phyloP scores from a whole-genome alignment of 2,329 filamentous ascomycete species.

The Cryoendolithus antarcticus region DNA sequence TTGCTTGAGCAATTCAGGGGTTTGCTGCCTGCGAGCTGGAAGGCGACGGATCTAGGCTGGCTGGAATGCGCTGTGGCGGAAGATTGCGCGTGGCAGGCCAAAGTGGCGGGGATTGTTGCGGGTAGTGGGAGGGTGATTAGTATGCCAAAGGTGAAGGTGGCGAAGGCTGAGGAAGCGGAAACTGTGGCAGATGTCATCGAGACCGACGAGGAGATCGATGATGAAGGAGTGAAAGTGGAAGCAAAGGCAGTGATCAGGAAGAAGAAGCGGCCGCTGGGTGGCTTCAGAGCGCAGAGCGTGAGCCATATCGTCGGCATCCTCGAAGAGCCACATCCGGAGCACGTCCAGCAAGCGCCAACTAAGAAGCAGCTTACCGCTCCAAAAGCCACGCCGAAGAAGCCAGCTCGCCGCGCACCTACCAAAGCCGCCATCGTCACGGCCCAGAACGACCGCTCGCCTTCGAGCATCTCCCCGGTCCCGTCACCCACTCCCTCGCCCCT shows the following conservation, averaged over 20 bases:
- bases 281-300: not conserved
- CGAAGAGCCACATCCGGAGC: no score
- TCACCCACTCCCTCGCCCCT: no score
- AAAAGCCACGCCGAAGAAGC: not conserved
- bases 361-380: not conserved
- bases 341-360: not conserved
- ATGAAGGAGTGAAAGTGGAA: not conserved
- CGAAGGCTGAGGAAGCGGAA: not conserved
- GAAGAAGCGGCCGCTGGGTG: constrained; percentile 1
- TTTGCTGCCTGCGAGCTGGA: constrained; percentile 9
- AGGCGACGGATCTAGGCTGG: constrained; percentile 6
- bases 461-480: no score
- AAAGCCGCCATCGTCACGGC: not conserved
- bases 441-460: not conserved
- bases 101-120: not conserved
- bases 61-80: constrained; percentile 7
- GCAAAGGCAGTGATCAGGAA: not conserved
- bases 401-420: not conserved
- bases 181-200: not conserved
- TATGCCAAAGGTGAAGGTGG: not conserved
- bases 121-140: not conserved
- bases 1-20: constrained; percentile 8
- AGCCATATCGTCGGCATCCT: no score
- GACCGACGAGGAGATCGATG: not conserved
- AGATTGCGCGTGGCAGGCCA: not conserved